Evolutionary conservation across 495 filamentous ascomycete species (phyloP).

Genomic region (Neurospora sp.): DNA sequence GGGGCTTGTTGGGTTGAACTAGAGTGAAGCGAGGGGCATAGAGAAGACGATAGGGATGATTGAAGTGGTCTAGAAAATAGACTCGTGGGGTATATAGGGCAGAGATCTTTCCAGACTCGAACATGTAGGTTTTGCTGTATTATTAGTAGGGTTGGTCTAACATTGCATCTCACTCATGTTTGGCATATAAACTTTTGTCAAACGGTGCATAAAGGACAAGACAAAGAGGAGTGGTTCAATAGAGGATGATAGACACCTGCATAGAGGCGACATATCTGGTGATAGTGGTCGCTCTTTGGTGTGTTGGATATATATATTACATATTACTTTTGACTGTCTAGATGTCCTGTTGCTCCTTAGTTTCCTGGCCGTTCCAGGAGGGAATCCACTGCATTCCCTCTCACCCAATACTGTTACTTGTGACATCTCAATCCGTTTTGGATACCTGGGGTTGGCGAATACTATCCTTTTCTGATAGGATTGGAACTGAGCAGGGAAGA

Average conservation of each 20-base stretch:
- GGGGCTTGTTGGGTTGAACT: slow-evolving; percentile 51
- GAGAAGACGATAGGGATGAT: not conserved
- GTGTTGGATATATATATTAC: not conserved
- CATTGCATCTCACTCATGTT: not conserved
- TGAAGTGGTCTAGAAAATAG: not conserved
- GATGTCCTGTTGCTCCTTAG: not conserved
- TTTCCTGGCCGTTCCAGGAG: no score
- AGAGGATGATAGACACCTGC: not conserved
- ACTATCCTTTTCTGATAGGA: not conserved
- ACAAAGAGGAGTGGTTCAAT: not conserved
- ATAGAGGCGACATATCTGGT: not conserved
- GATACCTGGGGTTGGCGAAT: not conserved
- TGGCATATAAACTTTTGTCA: not conserved
- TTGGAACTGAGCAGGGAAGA: not conserved
- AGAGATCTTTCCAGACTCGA: not conserved
- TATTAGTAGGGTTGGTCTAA: not conserved
- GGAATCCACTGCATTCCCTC: no score
- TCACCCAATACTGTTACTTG: not conserved
- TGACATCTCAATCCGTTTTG: not conserved
- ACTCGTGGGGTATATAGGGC: not conserved
- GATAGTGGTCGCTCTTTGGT: not conserved
- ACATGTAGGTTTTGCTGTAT: not conserved
- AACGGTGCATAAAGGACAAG: not conserved
- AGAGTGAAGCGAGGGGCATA: not conserved
- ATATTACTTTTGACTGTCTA: not conserved